Base-by-base conservation (phyloP, 495 filamentous ascomycete species). In the Tuber magnatum region DNA sequence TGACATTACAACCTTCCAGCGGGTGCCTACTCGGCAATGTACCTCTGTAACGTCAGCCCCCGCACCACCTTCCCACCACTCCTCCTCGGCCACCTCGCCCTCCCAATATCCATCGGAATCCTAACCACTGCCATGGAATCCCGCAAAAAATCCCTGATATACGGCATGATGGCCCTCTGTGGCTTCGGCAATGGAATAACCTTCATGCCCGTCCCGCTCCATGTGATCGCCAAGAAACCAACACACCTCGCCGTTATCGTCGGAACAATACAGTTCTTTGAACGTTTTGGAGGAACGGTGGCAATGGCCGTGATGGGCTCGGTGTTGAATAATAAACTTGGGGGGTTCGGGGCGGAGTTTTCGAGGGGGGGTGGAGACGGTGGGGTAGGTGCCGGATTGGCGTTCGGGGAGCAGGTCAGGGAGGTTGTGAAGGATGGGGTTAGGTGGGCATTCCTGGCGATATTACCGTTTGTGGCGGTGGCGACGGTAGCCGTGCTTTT, bases 271-370 rank as follows among this genome's bases (percentile, higher is more conserved):
- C 80, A 82, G 1, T 86, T 87, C 73, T 82, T 82, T 16, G 69
- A 85, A 39, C 85, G 84, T 0, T 85, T 87, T 74, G 86, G 86
- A 10, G 85, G 85, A 41, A 85, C 86, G 0, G 77, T 87, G 22
- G 83, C 81, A 1, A 78, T 87, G 56, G 84, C 85, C 0, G 83
- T 87, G 56, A 86, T 87, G 85, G 82, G 85, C 9, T 80, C 80
- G 39, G 86, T 87, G 12, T 87, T 86, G 70, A 84, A 84, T 28
- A 87, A 87, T 74, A 86, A 86, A 69, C 80, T 84, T 42, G 74
- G 68, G 5, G 51, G 35, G 1, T 65, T 75, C 28, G 68, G 70
- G 24, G 48, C 1, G 18, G 44, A 22, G 18, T 20, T 46, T 46
- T 46, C 44, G 6, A 46, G 6, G 44, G 44, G 44, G 18, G 44